Conservation (phyloP, 2,329 filamentous ascomycete species). For the Aspergillus glaucus region DNA sequence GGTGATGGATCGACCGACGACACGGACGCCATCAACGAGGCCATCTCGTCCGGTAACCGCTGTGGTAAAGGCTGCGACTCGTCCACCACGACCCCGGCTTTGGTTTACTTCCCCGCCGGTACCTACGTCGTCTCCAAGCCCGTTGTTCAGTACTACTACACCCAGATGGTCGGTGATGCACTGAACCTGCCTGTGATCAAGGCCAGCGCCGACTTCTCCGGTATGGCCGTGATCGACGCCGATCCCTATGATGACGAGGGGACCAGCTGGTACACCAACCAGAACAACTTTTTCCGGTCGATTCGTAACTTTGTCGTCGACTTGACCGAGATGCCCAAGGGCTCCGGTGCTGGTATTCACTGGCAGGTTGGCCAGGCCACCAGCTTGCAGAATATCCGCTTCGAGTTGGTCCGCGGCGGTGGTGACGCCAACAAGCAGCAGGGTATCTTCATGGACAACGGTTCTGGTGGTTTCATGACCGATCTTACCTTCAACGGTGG, state of each 20-base stretch:
- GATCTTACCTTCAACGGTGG: conserved; percentile 81
- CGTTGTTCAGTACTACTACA: conserved; percentile 84
- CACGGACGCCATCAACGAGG: conserved; percentile 78
- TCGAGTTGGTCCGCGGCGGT: conserved; percentile 67
- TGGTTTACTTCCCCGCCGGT: conserved; percentile 88
- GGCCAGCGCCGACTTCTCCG: conserved; percentile 63
- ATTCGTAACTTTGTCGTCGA: conserved; percentile 78
- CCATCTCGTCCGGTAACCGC: conserved; percentile 69
- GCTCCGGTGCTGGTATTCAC: conserved; percentile 64
- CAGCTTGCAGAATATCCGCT: conserved; percentile 71
- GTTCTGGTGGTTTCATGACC: conserved; percentile 75
- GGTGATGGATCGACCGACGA: conserved; percentile 70
- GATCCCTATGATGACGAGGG: conserved; percentile 71
- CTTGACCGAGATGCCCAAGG: conserved; percentile 57
- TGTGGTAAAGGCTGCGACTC: conserved; percentile 80
- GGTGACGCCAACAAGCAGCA: conserved; percentile 61
- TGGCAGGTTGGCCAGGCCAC: conserved; percentile 84
- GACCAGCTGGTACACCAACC: conserved; percentile 71
- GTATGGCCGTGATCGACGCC: conserved; percentile 83
- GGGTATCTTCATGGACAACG: conserved; percentile 80
- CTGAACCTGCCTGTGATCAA: conserved; percentile 67
- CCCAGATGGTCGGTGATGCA: conserved; percentile 82
- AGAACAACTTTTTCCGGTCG: conserved; percentile 77
- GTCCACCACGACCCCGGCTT: conserved; percentile 70
- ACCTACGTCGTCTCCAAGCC: conserved; percentile 76